Conservation (phyloP, 179 eudicot genomes). For the Camellia oleifera region DNA sequence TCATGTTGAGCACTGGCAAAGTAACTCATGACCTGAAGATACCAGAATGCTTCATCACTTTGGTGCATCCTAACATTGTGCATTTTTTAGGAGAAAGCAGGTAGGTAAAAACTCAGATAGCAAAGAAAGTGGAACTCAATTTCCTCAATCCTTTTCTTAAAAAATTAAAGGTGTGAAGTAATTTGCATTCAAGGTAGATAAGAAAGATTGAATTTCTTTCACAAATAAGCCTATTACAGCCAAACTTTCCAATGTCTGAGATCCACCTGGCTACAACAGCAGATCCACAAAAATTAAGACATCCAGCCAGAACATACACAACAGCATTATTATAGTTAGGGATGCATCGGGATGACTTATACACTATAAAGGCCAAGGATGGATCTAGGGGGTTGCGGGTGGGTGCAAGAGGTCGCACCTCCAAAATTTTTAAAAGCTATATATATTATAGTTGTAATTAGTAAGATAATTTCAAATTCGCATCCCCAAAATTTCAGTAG, state of each 20-base stretch:
- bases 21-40: slow-evolving; percentile 83
- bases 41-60: slow-evolving; percentile 2
- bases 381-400: no score
- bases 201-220: background rate
- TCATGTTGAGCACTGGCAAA: slow-evolving; percentile 97
- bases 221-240: background rate
- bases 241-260: background rate
- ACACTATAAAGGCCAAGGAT: background rate
- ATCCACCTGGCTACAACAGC: background rate
- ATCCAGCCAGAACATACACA: background rate
- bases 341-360: background rate
- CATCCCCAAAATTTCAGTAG: no score
- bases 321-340: background rate
- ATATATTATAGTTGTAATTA: no score
- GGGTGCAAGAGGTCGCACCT: no score
- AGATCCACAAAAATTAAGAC: background rate
- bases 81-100: background rate
- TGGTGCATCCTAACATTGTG: background rate
- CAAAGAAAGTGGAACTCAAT: background rate
- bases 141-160: background rate
- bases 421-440: no score
- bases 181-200: background rate
- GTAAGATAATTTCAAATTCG: no score
- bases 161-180: background rate
- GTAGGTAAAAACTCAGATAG: background rate